Evolutionary conservation across 2,329 filamentous ascomycete genomes (phyloP), one percentile per base, ranked within the genome.

Genomic region (Ceratocystis ficicola): DNA sequence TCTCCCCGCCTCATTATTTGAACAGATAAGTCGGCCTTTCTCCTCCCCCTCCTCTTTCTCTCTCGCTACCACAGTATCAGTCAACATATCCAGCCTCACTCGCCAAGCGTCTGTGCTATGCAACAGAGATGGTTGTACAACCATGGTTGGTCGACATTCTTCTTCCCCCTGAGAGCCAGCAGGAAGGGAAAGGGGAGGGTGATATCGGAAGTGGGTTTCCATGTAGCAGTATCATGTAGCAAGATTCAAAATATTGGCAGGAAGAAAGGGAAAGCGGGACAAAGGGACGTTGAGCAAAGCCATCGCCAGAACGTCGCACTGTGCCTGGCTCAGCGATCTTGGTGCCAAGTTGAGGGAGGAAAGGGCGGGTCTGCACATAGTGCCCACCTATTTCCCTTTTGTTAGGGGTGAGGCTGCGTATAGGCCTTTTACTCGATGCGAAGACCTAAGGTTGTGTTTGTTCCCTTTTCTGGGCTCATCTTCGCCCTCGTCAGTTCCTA

Each of bases 201-300:
- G 28, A 59, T 59, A 59, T 36, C 30, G 17, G 6, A 36, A 59
- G 55, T 57, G 52, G 52, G 52, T 28, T 59, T 17, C 28, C 28
- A 8, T 17, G 22, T 30, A 5, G 22, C 17, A 57, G 8, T 12
- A 59, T 41, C 55, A 36, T n/a, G 28, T 25, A 59, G 12, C n/a
- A 36, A 59, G 3, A 20, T 59, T 10, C 62, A 50, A 48, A 48
- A 17, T 17, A 63, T 8, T 10, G 41, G 8, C 15, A 46, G 7
- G 17, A 25, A 50, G 15, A 62, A 63, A 50, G 20, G 12, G 28
- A 28, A 62, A 22, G 28, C 36, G 41, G 41, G 59, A 48, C 5
- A 59, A 59, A 17, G n/a, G 57, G 44, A 59, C 30, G 22, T 25
- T 41, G 41, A 62, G 44, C 57, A 62, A 64, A 52, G n/a, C 36